Base-by-base conservation (phyloP, 1,284 basidiomycete genomes). In the Cryptococcus sp. region DNA sequence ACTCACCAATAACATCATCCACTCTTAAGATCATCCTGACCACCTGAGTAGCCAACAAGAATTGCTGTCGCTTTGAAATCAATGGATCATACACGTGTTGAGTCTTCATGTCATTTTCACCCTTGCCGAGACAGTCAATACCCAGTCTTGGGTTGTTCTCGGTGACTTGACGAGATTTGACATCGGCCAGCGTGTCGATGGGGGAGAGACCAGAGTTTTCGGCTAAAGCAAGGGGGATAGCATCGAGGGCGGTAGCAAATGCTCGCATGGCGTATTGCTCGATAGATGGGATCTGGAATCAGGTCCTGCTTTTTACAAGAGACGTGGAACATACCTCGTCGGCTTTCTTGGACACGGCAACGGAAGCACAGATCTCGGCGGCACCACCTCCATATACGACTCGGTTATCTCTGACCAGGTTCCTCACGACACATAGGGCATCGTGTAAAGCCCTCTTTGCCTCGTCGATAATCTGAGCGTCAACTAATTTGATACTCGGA, bases 211-310 rank as follows among this genome's bases (percentile, higher is more conserved):
- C 94, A 59, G 91, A 94, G 80, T 99, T 98, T 76, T 98, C 96
- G 4, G 96, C 94, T 10, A 98, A 80, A 1, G 96, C 94, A 16
- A 98, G 83, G 7, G 96, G 96, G 48, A 98, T 79, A 10, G 92
- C 82, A 67, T 98, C 94, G 7, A 99, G 79, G 10, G 94, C 94
- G 25, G 88, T 88, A 1, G 94, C 83, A 71, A 98, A 99, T 16
- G 94, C 93, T 42, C 94, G 87, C 93, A 98, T 98, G 1, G 94
- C 94, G 71, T 99, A 99, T 79, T 99, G 94, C 77, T 99, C 94
- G 66, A 99, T 94, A 9, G 90, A 83, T 1, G 94, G 86, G 64
- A 96, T 97, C 86, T 90, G 43, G 37, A 13, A 37, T n/a, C 22
- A 36, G 37, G 43, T 14, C 45, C 36, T 10, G n/a, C 34, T n/a